Conservation (phyloP, 192 early-diverging fungal species). For the Coemansia sp. region DNA sequence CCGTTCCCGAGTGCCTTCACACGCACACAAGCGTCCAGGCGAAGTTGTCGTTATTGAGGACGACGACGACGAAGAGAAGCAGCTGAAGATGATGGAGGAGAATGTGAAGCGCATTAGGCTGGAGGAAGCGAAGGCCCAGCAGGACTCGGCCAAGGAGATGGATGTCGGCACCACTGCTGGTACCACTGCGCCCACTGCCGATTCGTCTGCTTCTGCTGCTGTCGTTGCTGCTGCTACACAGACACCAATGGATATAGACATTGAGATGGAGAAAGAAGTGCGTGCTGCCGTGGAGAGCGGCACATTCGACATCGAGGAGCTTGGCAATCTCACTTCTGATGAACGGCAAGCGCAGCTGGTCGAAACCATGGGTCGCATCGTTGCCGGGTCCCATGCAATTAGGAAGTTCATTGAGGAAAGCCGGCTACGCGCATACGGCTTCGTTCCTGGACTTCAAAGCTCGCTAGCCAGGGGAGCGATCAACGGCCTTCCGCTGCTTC, state of each 20-base stretch:
- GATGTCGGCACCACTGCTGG: no score
- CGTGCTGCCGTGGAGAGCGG: slow-evolving; percentile 4
- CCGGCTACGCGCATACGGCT: slow-evolving; percentile 13
- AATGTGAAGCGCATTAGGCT: slow-evolving; percentile 50
- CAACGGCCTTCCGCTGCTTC: not conserved
- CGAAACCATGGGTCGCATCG: slow-evolving; percentile 30
- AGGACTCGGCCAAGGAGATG: not conserved
- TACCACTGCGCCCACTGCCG: not conserved
- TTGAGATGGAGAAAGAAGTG: slow-evolving; percentile 32
- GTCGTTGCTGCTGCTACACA: slow-evolving; percentile 3
- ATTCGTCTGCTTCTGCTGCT: not conserved
- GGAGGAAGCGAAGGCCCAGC: slow-evolving; percentile 18
- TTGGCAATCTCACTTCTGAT: slow-evolving; percentile 13
- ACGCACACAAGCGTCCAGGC: slow-evolving; percentile 17
- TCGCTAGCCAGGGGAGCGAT: not conserved
- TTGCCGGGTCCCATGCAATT: slow-evolving; percentile 12
- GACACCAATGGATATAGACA: slow-evolving; percentile 11
- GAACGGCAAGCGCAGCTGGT: slow-evolving; percentile 19
- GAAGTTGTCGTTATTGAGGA: slow-evolving; percentile 10
- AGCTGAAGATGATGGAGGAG: slow-evolving; percentile 45
- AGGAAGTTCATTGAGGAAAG: slow-evolving; percentile 31
- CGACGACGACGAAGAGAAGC: slow-evolving; percentile 49
- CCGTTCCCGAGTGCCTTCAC: slow-evolving; percentile 1
- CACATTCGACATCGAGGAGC: slow-evolving; percentile 20
- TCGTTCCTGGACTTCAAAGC: not conserved